These are phyloP conservation scores for Leishmania tarentolae DNA, from an alignment of 208 protist species.

Conservation along the genomic window DNA sequence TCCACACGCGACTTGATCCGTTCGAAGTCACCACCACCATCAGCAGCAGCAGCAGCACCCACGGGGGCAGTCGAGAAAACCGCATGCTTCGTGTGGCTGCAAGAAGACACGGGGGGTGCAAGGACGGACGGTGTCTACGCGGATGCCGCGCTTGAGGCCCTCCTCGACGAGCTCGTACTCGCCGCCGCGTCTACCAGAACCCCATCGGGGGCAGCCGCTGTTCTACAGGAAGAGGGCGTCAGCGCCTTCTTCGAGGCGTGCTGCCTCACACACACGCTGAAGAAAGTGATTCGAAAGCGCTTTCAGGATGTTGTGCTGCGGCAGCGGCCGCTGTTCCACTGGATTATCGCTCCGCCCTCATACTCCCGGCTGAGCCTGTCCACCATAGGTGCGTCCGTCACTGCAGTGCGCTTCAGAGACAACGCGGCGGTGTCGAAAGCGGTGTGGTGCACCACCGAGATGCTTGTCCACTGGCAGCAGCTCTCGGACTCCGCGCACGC, in stretches of 20 bases:
- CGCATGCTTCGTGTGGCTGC: constrained; percentile 27
- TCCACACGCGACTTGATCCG: background rate
- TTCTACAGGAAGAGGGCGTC: constrained; percentile 29
- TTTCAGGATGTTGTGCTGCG: constrained; percentile 1
- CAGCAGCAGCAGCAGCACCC: background rate
- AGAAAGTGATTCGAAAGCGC: background rate
- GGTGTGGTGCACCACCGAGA: constrained; percentile 3
- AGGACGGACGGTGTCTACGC: constrained; percentile 21
- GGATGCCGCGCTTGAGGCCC: constrained; percentile 31
- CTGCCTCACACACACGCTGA: constrained; percentile 11
- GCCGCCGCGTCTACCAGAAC: constrained; percentile 15
- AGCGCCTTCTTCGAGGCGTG: constrained; percentile 15
- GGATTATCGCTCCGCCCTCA: constrained; percentile 17
- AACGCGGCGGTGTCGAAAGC: background rate
- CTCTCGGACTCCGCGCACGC: background rate
- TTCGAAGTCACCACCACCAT: background rate
- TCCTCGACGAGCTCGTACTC: constrained; percentile 41
- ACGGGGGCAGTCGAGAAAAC: background rate
- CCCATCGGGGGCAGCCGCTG: background rate
- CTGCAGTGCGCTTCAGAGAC: background rate
- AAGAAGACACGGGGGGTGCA: background rate
- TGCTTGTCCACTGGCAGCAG: constrained; percentile 29
- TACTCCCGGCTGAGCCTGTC: background rate
- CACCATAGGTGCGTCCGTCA: background rate
- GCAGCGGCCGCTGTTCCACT: constrained; percentile 18